phyloP scores from a whole-genome alignment of 2,329 filamentous ascomycete species.

The Tolypocladium tundrense region DNA sequence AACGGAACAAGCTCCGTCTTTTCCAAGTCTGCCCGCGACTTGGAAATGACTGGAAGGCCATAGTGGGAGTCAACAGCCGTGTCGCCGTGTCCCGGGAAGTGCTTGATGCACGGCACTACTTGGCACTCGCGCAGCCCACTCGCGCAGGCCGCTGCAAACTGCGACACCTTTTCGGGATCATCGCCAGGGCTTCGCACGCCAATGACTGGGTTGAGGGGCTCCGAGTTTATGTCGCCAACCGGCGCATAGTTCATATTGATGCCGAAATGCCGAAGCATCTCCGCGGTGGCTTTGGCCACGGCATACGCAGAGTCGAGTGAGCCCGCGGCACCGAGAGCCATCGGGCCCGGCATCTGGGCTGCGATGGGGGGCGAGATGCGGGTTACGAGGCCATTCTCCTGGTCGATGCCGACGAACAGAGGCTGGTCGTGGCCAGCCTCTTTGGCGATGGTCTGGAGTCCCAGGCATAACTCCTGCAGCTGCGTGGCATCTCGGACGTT shows the following conservation, averaged over 20 bases:
- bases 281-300: conserved; percentile 11
- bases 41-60: conserved; percentile 14
- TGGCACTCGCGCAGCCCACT: conserved; percentile 8
- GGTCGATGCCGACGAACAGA: conserved; percentile 16
- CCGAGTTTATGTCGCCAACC: conserved; percentile 15
- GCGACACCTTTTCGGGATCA: conserved; percentile 9
- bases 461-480: conserved; percentile 11
- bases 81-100: conserved; percentile 16
- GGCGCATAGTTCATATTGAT: conserved; percentile 19
- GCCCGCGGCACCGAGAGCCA: conserved; percentile 13
- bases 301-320: conserved; percentile 5
- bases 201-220: conserved; percentile 16
- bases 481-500: conserved; percentile 12
- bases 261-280: conserved; percentile 13
- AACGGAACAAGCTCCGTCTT: conserved; percentile 13
- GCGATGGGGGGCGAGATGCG: conserved; percentile 14
- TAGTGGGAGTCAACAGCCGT: conserved; percentile 16
- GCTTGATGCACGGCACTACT: conserved; percentile 15
- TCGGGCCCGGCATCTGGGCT: conserved; percentile 13
- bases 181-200: conserved; percentile 15
- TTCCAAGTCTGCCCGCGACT: conserved; percentile 11
- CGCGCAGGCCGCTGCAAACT: conserved; percentile 10
- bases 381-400: conserved; percentile 16
- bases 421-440: conserved; percentile 14
- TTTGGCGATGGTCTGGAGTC: conserved; percentile 12